Base-by-base conservation (phyloP, 371 early-diverging fungal species). In the Apophysomyces ossiformis region DNA sequence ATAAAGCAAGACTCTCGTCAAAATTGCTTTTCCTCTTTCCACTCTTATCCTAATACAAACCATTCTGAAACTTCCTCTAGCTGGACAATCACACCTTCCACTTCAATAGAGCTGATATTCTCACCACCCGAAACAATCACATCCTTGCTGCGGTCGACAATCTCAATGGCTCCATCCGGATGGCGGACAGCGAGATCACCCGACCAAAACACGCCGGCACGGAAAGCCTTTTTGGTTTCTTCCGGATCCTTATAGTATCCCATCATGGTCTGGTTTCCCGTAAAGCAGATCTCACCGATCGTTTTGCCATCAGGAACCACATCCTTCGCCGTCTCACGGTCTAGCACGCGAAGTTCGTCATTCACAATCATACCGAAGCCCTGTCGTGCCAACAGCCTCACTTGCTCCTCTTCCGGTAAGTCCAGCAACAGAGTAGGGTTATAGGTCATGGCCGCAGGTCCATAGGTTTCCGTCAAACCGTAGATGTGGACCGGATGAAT, bases 111-210 rank as follows among this genome's bases (percentile, higher is more conserved):
- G 4, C 87, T 87, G 58, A 91, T 87, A 64, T 91, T 91, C 61
- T 91, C 91, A 16, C 91, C 91, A 35, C 91, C 89, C n/a, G 87
- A 86, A 37, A 91, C 86, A 54, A 91, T 88, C 13, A 91, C 85
- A 63, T 91, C 90, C 69, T 91, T 90, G 58, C 75, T 75, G 15
- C 92, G 83, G 63, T 91, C 92, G 18, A 86, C 78, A 38, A 91
- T 76, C 37, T 88, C 82, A 38, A 90, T 78, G 45, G 86, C 84
- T 0, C 92, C 92, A 69, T 91, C 89, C 26, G 84, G 74, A 63
- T 87, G 84, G 26, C 85, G 77, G 15, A 89, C 88, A 54, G 85
- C 92, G 57, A 91, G 66, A 70, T 91, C 92, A 7, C 92, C 92
- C 37, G 86, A 81, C 76, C 89, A 89, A 70, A 89, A 89, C 60